Conservation (phyloP, 2,329 filamentous ascomycete species). For the Dissoconium aciculare region DNA sequence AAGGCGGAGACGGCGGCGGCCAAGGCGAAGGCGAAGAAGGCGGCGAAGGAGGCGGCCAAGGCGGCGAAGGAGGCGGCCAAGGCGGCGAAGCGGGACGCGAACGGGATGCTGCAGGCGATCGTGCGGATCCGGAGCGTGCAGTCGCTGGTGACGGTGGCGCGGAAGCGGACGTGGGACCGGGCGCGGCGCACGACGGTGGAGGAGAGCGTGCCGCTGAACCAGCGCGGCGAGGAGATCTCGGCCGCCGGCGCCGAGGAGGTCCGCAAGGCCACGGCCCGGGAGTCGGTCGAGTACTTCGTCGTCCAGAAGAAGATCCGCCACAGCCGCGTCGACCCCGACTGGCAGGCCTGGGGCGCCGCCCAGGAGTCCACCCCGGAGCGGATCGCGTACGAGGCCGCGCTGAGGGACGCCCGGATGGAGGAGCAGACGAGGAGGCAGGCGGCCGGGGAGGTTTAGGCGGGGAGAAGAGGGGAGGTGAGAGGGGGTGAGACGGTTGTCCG, state of each 20-base stretch:
- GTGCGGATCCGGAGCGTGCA: slow-evolving; percentile 18
- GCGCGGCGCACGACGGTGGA: slow-evolving; percentile 6
- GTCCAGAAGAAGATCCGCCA: slow-evolving; percentile 31
- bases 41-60: slow-evolving; percentile 6
- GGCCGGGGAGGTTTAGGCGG: too few relatives aligned
- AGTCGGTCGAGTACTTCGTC: slow-evolving; percentile 37
- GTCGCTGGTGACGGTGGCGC: slow-evolving; percentile 15
- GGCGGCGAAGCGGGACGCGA: slow-evolving; percentile 16
- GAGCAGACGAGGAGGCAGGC: too few relatives aligned
- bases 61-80: slow-evolving; percentile 5
- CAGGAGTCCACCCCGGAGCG: slow-evolving; percentile 29
- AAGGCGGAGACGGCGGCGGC: slow-evolving; percentile 16
- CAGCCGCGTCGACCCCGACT: slow-evolving; percentile 29
- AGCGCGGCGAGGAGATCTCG: slow-evolving; percentile 17
- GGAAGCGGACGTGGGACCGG: slow-evolving; percentile 9
- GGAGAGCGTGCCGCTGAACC: slow-evolving; percentile 21
- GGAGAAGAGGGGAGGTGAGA: too few relatives aligned
- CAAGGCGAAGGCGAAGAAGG: slow-evolving; percentile 11
- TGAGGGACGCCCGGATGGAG: too few relatives aligned
- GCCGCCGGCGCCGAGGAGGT: slow-evolving; percentile 22
- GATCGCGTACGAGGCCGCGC: too few relatives aligned
- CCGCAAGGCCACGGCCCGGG: slow-evolving; percentile 24
- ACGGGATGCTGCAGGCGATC: slow-evolving; percentile 19
- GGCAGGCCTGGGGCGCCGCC: slow-evolving; percentile 37
- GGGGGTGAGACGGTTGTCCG: too few relatives aligned